Conservation (phyloP, 768 basidiomycete species). For the Suillus luteus region DNA sequence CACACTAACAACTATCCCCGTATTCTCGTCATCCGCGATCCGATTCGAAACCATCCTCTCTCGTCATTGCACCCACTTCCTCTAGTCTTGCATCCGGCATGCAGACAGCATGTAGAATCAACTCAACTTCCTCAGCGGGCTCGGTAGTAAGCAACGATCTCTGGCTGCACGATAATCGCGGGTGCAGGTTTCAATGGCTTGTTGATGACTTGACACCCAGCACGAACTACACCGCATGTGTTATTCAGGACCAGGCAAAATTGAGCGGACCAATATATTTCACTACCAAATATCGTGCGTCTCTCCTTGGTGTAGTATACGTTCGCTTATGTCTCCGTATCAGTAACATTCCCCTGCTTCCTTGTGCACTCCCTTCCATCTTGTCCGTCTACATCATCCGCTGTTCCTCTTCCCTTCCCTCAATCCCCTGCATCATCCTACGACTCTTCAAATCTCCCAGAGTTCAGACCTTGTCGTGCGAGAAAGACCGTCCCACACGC, state of each 20-base stretch:
- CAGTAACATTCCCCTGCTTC: slow-evolving; percentile 69
- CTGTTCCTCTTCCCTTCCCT: slow-evolving; percentile 64
- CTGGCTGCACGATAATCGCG: slow-evolving; percentile 59
- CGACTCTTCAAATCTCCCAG: slow-evolving; percentile 53
- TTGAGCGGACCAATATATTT: slow-evolving; percentile 73
- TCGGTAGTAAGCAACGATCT: slow-evolving; percentile 44
- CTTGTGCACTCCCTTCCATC: slow-evolving; percentile 71
- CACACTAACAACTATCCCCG: slow-evolving; percentile 19
- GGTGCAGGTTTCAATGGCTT: slow-evolving; percentile 73
- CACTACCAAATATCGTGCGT: slow-evolving; percentile 59
- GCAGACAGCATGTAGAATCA: slow-evolving; percentile 64
- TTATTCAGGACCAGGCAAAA: slow-evolving; percentile 54
- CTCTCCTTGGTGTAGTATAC: background rate
- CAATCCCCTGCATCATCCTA: slow-evolving; percentile 45
- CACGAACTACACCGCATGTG: slow-evolving; percentile 82
- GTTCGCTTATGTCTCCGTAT: slow-evolving; percentile 2
- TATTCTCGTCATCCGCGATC: slow-evolving; percentile 11
- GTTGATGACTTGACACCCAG: slow-evolving; percentile 56
- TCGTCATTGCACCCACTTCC: slow-evolving; percentile 57
- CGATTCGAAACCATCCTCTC: slow-evolving; percentile 42
- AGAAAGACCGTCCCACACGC: too few relatives aligned
- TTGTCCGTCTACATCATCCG: slow-evolving; percentile 71
- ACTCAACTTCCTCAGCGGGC: slow-evolving; percentile 39
- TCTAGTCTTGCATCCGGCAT: slow-evolving; percentile 43
- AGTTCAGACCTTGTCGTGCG: slow-evolving; percentile 28